Conservation (phyloP, 441 rosid species). For the Jatropha podagrica region DNA sequence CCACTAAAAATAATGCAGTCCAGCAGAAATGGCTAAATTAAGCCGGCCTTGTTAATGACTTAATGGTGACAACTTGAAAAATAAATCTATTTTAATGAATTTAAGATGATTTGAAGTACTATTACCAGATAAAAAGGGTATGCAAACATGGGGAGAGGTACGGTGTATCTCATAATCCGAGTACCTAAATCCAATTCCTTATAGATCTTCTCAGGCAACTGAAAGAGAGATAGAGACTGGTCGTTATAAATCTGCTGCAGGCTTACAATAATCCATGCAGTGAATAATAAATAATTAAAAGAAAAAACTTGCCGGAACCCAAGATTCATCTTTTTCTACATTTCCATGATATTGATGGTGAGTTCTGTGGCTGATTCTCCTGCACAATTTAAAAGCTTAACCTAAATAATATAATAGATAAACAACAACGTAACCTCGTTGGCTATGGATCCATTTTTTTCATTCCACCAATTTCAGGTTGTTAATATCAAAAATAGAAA, state of each 20-base stretch:
- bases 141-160: conserved; percentile 80
- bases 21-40: background rate
- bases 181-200: conserved; percentile 45
- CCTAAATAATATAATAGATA: background rate
- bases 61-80: background rate
- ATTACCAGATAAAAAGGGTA: conserved; percentile 76
- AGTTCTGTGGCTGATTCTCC: conserved; percentile 95
- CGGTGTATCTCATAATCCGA: conserved; percentile 57
- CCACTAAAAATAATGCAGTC: conserved; percentile 44
- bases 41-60: background rate
- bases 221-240: conserved; percentile 15
- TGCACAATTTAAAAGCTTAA: conserved; percentile 21
- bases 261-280: background rate
- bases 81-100: background rate
- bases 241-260: background rate
- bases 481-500: background rate
- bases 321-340: conserved; percentile 82
- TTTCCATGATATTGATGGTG: conserved; percentile 95
- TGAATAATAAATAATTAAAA: background rate
- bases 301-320: conserved; percentile 67
- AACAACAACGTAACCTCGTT: too few species aligned
- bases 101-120: background rate
- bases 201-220: conserved; percentile 74
- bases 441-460: too few species aligned
- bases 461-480: background rate